Evolutionary conservation across 495 filamentous ascomycete genomes (phyloP), one percentile per base, ranked within the genome.

Genomic region (Podospora comata): DNA sequence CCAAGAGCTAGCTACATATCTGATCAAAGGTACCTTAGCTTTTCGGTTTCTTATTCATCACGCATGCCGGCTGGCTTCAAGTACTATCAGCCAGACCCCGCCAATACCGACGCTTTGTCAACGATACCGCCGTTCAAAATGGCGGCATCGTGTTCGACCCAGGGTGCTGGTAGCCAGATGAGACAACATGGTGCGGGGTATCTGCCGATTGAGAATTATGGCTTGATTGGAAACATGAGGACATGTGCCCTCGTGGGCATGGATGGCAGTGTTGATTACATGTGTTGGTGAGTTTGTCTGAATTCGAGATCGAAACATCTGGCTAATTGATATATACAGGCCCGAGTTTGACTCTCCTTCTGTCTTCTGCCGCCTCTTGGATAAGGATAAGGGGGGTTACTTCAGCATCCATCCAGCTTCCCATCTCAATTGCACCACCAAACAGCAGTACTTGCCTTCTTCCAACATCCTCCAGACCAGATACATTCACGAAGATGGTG

Each of bases 211-310:
- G 90, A 91, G 72, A 83, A 91, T 73, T 92, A 92, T 82, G 90
- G 90, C 34, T 79, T 92, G 68, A 90, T 91, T 73, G 89, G 90
- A 16, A 91, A 91, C 73, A 91, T 91, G 89, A 83, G 87, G 71
- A 91, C 90, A n/a, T 90, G 87, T 78, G 89, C 90, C 26, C 79
- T 92, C 30, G 84, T 91, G 39, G 88, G 87, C 74, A 88, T 90
- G 73, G 87, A 88, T 68, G 89, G 90, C 16, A 89, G 87, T 70
- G 73, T 91, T 70, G 89, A 91, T 76, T 91, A 85, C 71, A 90
- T 92, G 88, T 92, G 90, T 74, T 92, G 90, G 86, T 86, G 69
- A 79, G 81, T 76, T 57, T 53, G 18, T n/a, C 15, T 67, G 28
- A 54, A 16, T 16, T 64, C 13, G 13, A 20, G 60, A 44, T 18